Evolutionary conservation across 106 monocot genomes (phyloP).

Genomic region (Allium fistulosum): DNA sequence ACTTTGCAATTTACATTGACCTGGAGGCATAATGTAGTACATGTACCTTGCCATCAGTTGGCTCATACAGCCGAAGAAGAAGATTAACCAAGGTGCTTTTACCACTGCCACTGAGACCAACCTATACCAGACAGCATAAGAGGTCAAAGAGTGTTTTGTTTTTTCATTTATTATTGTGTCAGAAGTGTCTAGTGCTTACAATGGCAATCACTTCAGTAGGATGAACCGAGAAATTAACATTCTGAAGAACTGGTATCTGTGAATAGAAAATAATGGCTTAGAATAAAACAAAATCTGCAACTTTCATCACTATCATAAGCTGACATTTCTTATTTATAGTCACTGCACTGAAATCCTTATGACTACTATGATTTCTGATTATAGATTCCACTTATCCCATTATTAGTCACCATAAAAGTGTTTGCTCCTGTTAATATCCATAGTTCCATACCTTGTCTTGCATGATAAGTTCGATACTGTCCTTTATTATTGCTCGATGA

Average conservation of each 20-base stretch:
- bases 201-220: conserved; percentile 89
- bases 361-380: too few species aligned
- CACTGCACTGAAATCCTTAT: too few species aligned
- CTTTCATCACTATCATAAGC: background rate
- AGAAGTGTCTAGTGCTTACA: conserved; percentile 37
- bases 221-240: conserved; percentile 42
- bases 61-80: conserved; percentile 84
- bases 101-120: conserved; percentile 97
- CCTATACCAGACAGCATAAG: conserved; percentile 42
- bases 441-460: too few species aligned
- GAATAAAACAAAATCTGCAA: background rate
- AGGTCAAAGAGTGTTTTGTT: background rate
- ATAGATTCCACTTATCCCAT: too few species aligned
- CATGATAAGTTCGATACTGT: too few species aligned
- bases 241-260: conserved; percentile 53
- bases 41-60: conserved; percentile 71
- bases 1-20: too few species aligned
- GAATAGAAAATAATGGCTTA: conserved; percentile 5
- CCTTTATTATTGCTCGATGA: too few species aligned
- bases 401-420: too few species aligned
- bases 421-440: too few species aligned
- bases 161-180: too few species aligned
- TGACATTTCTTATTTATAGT: too few species aligned
- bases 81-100: conserved; percentile 91
- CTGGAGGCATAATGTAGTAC: too few species aligned